A percentile compares a stretch with the other conserved stretches of the same genome.
Evolutionary conservation across 495 filamentous ascomycete species (phyloP).

Genomic region (Parachaetomium inaequale): DNA sequence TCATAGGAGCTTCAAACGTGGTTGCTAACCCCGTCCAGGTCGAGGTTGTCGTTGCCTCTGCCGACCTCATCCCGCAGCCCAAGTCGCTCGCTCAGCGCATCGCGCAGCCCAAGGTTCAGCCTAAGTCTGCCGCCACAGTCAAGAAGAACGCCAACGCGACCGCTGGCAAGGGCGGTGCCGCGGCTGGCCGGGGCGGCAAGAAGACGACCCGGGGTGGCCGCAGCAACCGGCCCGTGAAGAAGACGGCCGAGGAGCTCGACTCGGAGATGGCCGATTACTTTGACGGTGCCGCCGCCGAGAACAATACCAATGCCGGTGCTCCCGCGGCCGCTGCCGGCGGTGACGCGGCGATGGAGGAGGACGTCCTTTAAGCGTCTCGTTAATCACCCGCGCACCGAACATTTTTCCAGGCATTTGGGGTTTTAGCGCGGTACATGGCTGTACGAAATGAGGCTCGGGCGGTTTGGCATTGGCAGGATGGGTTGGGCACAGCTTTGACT

Average conservation of each 20-base stretch:
- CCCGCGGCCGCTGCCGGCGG: slow-evolving; percentile 28
- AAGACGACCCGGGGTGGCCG: slow-evolving; percentile 47
- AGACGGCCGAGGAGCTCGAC: slow-evolving; percentile 88
- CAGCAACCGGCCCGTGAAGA: slow-evolving; percentile 70
- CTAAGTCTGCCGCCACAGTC: slow-evolving; percentile 74
- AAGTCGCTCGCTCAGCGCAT: slow-evolving; percentile 87
- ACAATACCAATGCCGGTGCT: slow-evolving; percentile 46
- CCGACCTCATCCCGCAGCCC: slow-evolving; percentile 57
- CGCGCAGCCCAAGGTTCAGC: slow-evolving; percentile 70
- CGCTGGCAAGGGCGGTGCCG: slow-evolving; percentile 37
- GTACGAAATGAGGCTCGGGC: slow-evolving; percentile 17
- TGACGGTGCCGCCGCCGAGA: slow-evolving; percentile 36
- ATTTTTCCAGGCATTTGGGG: background rate
- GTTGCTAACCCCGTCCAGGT: slow-evolving; percentile 52
- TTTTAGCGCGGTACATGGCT: background rate
- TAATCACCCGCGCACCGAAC: background rate
- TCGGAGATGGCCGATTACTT: slow-evolving; percentile 95
- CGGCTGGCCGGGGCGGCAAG: slow-evolving; percentile 49
- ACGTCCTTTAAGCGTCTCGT: slow-evolving; percentile 34
- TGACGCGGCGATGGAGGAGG: slow-evolving; percentile 53
- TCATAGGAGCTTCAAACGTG: too few species aligned
- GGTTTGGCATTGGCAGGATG: slow-evolving; percentile 22
- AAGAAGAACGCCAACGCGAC: slow-evolving; percentile 52
- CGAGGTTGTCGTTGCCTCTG: slow-evolving; percentile 80
- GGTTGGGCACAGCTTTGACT: slow-evolving; percentile 17